Conservation (phyloP, 306 rosid genomes). For the Corylus avellana region DNA sequence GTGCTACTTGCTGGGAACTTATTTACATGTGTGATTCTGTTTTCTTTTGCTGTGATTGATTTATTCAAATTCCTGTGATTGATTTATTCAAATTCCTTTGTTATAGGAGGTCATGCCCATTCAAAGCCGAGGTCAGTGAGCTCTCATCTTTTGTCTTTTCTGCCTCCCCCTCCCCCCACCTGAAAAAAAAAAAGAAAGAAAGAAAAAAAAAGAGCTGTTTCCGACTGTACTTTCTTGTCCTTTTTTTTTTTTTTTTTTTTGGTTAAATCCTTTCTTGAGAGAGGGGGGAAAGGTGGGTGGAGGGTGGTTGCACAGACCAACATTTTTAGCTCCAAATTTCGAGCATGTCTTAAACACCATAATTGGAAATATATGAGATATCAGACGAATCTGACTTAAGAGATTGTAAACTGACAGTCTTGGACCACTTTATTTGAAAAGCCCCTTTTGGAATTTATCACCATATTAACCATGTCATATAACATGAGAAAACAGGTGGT, state of each 20-base stretch:
- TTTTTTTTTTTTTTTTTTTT: neutral
- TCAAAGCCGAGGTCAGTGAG: slow-evolving; percentile 29
- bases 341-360: neutral
- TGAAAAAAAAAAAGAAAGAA: neutral
- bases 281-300: neutral
- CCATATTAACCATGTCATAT: neutral
- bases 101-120: slow-evolving; percentile 27
- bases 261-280: neutral
- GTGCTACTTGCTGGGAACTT: neutral
- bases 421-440: neutral
- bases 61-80: neutral
- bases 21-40: neutral
- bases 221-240: neutral
- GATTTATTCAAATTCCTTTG: neutral
- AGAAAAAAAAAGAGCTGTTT: neutral
- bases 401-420: neutral
- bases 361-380: neutral
- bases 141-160: slow-evolving; percentile 11
- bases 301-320: neutral
- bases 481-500: neutral
- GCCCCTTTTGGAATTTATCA: neutral
- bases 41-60: slow-evolving; percentile 1
- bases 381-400: neutral
- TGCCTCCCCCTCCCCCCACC: neutral
- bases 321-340: neutral